phyloP scores from a whole-genome alignment of 306 rosid species.

The Lathyrus sativus region DNA sequence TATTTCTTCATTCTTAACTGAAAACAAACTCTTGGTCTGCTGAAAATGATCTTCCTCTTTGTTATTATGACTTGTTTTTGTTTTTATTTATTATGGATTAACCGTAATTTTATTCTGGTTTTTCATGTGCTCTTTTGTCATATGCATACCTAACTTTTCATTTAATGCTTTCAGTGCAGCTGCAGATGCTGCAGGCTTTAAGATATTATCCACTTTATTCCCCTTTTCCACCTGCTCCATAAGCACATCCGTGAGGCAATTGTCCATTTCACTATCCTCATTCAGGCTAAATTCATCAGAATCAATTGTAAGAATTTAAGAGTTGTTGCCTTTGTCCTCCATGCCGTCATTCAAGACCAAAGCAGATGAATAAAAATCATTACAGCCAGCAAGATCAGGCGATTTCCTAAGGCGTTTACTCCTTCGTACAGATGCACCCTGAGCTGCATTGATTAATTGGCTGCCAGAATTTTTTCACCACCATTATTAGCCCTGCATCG shows the following conservation, averaged over 20 bases:
- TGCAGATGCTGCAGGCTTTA: constrained; percentile 56
- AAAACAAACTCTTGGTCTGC: no score
- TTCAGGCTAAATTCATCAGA: constrained; percentile 72
- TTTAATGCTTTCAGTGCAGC: constrained; percentile 51
- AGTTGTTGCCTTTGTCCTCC: constrained; percentile 71
- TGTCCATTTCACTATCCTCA: constrained; percentile 71
- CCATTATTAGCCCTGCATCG: constrained; percentile 49
- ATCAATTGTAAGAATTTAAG: constrained; percentile 71
- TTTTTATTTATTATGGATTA: no score
- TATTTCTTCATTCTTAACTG: no score
- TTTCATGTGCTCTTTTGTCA: constrained; percentile 54
- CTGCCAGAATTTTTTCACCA: constrained; percentile 44
- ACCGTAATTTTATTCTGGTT: no score
- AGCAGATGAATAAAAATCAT: constrained; percentile 60
- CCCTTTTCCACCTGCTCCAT: constrained; percentile 55
- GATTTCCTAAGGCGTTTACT: constrained; percentile 59
- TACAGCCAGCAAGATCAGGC: constrained; percentile 60
- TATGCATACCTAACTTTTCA: constrained; percentile 44
- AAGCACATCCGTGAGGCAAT: constrained; percentile 50
- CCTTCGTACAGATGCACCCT: constrained; percentile 49
- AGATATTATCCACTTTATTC: constrained; percentile 52
- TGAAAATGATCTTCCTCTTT: no score
- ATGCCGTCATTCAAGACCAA: constrained; percentile 61
- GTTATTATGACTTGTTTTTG: no score
- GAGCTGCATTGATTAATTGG: constrained; percentile 45